These are phyloP conservation scores for Moesziomyces aphidis DNA, from an alignment of 1,284 basidiomycete species.

Conservation along the genomic window DNA sequence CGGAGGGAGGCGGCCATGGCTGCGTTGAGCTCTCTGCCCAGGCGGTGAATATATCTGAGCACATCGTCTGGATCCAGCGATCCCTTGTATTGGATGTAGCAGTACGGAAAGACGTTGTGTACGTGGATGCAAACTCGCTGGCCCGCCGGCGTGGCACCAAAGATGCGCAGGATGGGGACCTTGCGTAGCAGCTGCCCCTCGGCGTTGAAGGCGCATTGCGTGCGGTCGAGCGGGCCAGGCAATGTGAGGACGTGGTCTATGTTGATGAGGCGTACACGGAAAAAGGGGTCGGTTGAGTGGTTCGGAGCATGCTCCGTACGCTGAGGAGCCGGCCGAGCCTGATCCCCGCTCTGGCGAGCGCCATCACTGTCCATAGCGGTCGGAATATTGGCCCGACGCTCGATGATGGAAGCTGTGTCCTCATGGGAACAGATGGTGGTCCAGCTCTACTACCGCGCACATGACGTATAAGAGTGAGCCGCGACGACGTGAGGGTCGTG, in stretches of 20 bases:
- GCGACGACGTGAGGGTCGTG: too few relatives aligned
- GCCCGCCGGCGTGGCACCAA: conserved; percentile 82
- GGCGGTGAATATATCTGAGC: conserved; percentile 75
- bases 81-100: conserved; percentile 71
- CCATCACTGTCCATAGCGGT: neutral
- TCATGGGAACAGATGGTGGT: neutral
- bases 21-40: conserved; percentile 78
- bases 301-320: conserved; percentile 22
- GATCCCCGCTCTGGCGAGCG: neutral
- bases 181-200: conserved; percentile 74
- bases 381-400: conserved; percentile 5
- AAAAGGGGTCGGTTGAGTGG: conserved; percentile 46
- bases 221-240: conserved; percentile 50
- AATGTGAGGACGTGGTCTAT: conserved; percentile 58
- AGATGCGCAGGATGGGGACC: conserved; percentile 83
- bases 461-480: too few relatives aligned
- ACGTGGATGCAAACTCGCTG: conserved; percentile 87
- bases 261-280: conserved; percentile 58
- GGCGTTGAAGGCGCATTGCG: conserved; percentile 69
- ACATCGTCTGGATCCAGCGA: conserved; percentile 71
- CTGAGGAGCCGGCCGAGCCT: conserved; percentile 7
- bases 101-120: conserved; percentile 77
- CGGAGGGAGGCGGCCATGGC: conserved; percentile 57
- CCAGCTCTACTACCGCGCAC: too few relatives aligned
- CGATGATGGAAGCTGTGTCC: neutral